Evolutionary conservation across 2,329 filamentous ascomycete species (phyloP), one percentile per base, ranked within the genome.

Genomic region (Clarireedia hainanense): DNA sequence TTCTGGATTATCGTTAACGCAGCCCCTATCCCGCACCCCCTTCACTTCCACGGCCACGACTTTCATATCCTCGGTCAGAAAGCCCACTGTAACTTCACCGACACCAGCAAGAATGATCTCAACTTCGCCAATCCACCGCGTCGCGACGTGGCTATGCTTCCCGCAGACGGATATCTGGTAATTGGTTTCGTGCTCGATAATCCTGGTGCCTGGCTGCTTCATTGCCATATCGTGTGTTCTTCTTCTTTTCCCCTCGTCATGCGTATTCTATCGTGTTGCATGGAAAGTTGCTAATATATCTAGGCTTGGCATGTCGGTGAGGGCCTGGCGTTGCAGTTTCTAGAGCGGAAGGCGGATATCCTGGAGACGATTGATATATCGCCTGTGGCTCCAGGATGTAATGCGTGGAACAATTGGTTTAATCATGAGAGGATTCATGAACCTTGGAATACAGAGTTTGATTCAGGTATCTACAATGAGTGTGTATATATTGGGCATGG

Each of bases 131-230:
- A 79, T 61, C 76, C 78, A 0, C 70, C 73, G 24, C 73, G 78
- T 3, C 71, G 78, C 24, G 77, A 80, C 61, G 74, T 75, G 2
- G 75, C 75, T 6, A 71, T 77, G 61, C 67, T 80, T 3, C 53
- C 52, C 9, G 53, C 47, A 4, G 30, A 46, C 17, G 59, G 61
- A 5, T 61, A 26, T 20, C 47, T 61, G 1, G 54, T 58, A 3
- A 26, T 63, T 15, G 59, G 55, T 12, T 63, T 60, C 51, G 15
- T 49, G 30, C 51, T 54, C 0, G 57, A 43, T 75, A 81, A 62
- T 63, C 78, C 60, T 4, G 60, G 60, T 30, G 24, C 59, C 17
- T 61, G 59, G 59, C 20, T 61, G 14, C 23, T 60, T 15, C 66
- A 68, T 55, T 68, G 66, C 46, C 45, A 47, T n/a, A 47, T 47